Base-by-base conservation (phyloP, 2,329 filamentous ascomycete genomes). In the Penicillium oxalicum region DNA sequence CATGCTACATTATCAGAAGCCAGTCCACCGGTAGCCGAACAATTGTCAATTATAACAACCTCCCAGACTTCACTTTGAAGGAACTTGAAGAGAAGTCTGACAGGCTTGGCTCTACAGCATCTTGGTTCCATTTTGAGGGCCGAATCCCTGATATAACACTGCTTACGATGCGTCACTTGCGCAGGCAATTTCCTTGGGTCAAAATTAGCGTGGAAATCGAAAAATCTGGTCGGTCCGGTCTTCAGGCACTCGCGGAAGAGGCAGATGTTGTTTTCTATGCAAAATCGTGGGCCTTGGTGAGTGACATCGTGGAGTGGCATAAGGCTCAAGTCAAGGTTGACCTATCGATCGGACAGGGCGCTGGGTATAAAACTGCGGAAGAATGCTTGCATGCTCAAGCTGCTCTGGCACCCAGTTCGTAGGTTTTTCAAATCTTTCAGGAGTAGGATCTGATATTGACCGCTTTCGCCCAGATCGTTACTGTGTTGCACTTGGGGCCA, bases 241-340 rank as follows among this genome's bases (percentile, higher is more conserved):
- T 88, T 47, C 68, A 73, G 43, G 72, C 78, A 27, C 74, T 88
- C 41, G 83, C 83, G 26, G 71, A 72, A 34, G 73, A 77, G 56
- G 84, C 83, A 25, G 82, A 88, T 60, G 77, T 87, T 13, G 79
- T 88, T n/a, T 87, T 88, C 64, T 88, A 84, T 68, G 87, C 85
- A 9, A 79, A 77, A 58, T 75, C 74, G 44, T 89, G 86, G 85
- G 85, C 85, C 50, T 77, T 83, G 72, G 83, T 84, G 11, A 68
- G 67, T 27, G 5, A 4, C 24, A 7, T 3, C 13, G 35, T 11
- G 7, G 2, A 4, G 18, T 24, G 25, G 9, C 2, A 7, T n/a
- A 4, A 12, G 4, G 7, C 1, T 38, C 24, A 5, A 32, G 7
- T n/a, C n/a, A 38, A n/a, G 4, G 26, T 42, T 53, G 26, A 49